These are phyloP conservation scores for Penium margaritaceum DNA, from an alignment of 139 green algal species.

Conservation along the genomic window DNA sequence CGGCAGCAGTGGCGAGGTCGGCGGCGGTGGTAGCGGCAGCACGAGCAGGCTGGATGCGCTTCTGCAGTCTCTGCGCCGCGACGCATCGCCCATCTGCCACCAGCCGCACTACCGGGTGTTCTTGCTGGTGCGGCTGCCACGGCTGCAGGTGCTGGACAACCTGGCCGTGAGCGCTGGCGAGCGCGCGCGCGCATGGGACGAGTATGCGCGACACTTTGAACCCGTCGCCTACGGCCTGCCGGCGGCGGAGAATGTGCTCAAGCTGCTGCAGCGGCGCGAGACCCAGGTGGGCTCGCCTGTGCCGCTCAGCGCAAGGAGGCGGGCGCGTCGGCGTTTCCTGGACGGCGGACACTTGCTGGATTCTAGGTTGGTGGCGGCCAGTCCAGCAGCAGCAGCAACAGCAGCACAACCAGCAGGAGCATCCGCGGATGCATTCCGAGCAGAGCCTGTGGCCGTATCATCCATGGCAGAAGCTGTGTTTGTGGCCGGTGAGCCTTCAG, in stretches of 20 bases:
- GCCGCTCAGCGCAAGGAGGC: background rate
- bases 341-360: too few relatives aligned
- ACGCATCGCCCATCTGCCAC: conserved; percentile 26
- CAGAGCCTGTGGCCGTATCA: too few relatives aligned
- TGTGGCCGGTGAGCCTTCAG: too few relatives aligned
- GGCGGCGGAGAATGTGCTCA: background rate
- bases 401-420: too few relatives aligned
- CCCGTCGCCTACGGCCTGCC: background rate
- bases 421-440: too few relatives aligned
- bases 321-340: too few relatives aligned
- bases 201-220: conserved; percentile 19
- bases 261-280: conserved; percentile 15
- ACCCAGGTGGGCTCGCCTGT: background rate
- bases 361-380: too few relatives aligned
- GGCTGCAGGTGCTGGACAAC: conserved; percentile 30
- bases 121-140: conserved; percentile 15
- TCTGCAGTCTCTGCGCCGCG: background rate
- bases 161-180: conserved; percentile 1
- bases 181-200: background rate
- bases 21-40: background rate
- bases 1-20: background rate
- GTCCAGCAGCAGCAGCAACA: too few relatives aligned
- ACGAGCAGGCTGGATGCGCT: background rate
- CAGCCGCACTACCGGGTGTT: conserved; percentile 27
- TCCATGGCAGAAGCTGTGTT: too few relatives aligned